Percentiles rank a stretch among this genome's conserved stretches.
These are phyloP conservation scores for Rhizophagus sp. DNA, from an alignment of 192 early-diverging fungal species.

Conservation along the genomic window DNA sequence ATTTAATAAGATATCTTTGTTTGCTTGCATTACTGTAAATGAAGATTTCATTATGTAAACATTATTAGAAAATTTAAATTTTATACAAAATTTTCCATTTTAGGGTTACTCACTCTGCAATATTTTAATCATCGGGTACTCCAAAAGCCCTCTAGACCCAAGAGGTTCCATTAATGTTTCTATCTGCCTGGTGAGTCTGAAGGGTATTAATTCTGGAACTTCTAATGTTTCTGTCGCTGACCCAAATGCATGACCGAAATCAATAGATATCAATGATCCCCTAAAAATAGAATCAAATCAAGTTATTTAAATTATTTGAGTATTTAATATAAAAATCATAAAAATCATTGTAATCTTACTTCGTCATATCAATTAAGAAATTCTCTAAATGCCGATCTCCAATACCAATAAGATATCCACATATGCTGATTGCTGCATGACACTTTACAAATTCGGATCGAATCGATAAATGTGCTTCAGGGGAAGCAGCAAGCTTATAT, in stretches of 20 bases:
- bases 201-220: conserved; percentile 76
- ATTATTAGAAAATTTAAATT: neutral
- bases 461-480: conserved; percentile 71
- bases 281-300: conserved; percentile 37
- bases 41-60: neutral
- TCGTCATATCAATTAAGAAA: conserved; percentile 58
- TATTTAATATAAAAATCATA: too few species aligned
- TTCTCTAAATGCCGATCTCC: conserved; percentile 84
- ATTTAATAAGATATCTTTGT: conserved; percentile 67
- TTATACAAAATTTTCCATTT: neutral
- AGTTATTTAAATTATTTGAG: neutral
- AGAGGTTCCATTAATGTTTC: conserved; percentile 64
- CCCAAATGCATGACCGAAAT: conserved; percentile 86
- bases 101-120: conserved; percentile 35
- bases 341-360: neutral
- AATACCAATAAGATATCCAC: conserved; percentile 51
- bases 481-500: conserved; percentile 60
- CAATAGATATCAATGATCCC: conserved; percentile 72
- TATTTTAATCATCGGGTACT: conserved; percentile 69
- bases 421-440: conserved; percentile 68
- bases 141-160: conserved; percentile 62
- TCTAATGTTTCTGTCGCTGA: conserved; percentile 76
- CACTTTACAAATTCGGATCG: conserved; percentile 69
- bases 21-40: conserved; percentile 52
- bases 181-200: conserved; percentile 72